Percentiles rank a stretch among this genome's conserved stretches.
phyloP scores from a whole-genome alignment of 108 stramenopile species.

The Cyclotella baltica region DNA sequence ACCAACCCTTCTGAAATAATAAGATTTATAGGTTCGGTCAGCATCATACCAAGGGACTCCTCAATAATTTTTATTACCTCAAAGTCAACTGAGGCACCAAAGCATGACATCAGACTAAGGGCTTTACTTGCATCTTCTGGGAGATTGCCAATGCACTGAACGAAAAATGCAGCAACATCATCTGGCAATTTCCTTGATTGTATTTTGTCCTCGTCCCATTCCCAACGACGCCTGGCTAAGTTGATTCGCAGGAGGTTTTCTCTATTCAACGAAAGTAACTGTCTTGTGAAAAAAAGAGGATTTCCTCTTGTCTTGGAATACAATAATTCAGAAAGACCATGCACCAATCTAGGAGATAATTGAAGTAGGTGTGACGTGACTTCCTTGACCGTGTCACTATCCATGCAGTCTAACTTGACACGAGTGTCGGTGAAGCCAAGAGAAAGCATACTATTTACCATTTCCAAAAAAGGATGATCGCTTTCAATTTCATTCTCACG shows the following conservation, averaged over 20 bases:
- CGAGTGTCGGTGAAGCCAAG: neutral
- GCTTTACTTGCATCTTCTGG: neutral
- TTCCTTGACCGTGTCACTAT: neutral
- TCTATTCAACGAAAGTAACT: neutral
- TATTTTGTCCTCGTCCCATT: slow-evolving; percentile 35
- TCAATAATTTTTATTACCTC: neutral
- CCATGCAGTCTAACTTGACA: neutral
- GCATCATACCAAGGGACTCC: neutral
- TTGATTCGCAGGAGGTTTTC: neutral
- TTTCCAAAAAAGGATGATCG: neutral
- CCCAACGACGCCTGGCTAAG: neutral
- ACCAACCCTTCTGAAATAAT: slow-evolving; percentile 4
- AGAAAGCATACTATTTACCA: neutral
- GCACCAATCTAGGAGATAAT: neutral
- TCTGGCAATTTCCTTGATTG: slow-evolving; percentile 14
- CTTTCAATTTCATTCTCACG: neutral
- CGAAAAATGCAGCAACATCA: neutral
- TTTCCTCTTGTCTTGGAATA: neutral
- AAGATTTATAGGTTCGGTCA: neutral
- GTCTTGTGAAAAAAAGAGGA: neutral
- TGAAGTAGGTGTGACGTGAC: neutral
- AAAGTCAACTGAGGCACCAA: neutral
- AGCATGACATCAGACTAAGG: neutral
- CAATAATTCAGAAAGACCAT: neutral
- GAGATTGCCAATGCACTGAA: neutral